Evolutionary conservation across 805 yeast species (phyloP).

Genomic region (Lachancea cidri): DNA sequence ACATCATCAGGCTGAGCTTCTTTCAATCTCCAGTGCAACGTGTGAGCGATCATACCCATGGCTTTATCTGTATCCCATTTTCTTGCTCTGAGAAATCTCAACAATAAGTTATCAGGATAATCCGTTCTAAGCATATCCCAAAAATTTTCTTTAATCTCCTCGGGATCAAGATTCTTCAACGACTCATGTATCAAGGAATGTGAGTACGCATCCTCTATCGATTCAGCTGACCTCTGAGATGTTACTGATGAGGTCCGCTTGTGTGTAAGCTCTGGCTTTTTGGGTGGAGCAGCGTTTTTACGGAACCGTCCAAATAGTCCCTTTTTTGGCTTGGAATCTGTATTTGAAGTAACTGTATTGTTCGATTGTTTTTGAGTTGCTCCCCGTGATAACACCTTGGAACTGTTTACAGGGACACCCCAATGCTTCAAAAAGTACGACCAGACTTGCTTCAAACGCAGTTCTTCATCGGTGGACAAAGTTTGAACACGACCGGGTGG

Average conservation of each 20-base stretch:
- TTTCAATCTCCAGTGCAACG: slow-evolving; percentile 69
- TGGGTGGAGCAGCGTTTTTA: slow-evolving; percentile 7
- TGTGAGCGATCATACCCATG: slow-evolving; percentile 62
- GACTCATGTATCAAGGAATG: slow-evolving; percentile 43
- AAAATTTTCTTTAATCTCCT: slow-evolving; percentile 45
- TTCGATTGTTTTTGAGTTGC: not conserved
- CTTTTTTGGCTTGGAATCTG: slow-evolving; percentile 4
- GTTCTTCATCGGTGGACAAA: slow-evolving; percentile 53
- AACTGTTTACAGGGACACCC: slow-evolving; percentile 42
- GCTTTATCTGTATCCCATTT: slow-evolving; percentile 74
- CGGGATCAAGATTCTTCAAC: slow-evolving; percentile 48
- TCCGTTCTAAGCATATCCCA: slow-evolving; percentile 68
- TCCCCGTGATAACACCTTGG: slow-evolving; percentile 15
- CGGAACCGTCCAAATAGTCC: slow-evolving; percentile 11
- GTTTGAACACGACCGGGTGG: slow-evolving; percentile 43
- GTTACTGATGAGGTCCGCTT: slow-evolving; percentile 15
- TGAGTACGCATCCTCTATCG: slow-evolving; percentile 31
- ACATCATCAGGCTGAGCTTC: slow-evolving; percentile 58
- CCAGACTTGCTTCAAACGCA: slow-evolving; percentile 66
- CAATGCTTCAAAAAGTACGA: slow-evolving; percentile 54
- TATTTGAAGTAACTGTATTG: slow-evolving; percentile 1
- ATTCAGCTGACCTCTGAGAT: slow-evolving; percentile 27
- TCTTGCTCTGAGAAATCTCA: slow-evolving; percentile 81
- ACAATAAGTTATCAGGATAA: slow-evolving; percentile 69
- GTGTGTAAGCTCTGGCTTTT: slow-evolving; percentile 2